Base-by-base conservation (phyloP, 2,329 filamentous ascomycete genomes). In the Mycosphaerella sp. region DNA sequence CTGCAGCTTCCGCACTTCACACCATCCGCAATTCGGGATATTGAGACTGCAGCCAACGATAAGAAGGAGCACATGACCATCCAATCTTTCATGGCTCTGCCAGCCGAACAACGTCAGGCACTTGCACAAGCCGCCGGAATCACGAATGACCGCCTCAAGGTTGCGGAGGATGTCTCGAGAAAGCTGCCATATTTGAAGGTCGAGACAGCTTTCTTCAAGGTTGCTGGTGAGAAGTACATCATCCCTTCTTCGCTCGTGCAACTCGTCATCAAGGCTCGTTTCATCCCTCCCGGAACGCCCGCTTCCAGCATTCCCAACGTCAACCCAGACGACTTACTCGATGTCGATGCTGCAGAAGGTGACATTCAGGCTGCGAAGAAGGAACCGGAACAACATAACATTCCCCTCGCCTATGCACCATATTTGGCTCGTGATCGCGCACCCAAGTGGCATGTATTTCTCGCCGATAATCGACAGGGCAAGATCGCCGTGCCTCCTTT, bases 401-500 rank as follows among this genome's bases (percentile, higher is more conserved):
- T 91, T 17, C 89, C 92, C 42, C 80, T 96, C n/a, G 86, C 88
- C 10, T 86, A 90, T 65, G 91, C 93, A 7, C 95, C 93, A 4
- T 92, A 93, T 73, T 92, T 91, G 64, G 83, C 90, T 31, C 87
- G 89, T 57, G 89, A 96, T 65, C 86, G 95, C 69, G 86, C 89
- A 34, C 92, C 95, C 12, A 82, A 85, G 66, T 98, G 92, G 92
- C 85, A 95, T 67, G 82, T 95, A 45, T 97, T 98, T 79, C 81
- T 98, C 49, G 89, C 89, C 55, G 93, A 98, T 70, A 87, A 84
- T 64, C 95, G 95, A 74, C 87, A 95, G 69, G 91, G 89, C 67
- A 95, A 95, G 74, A 92, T 98, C 73, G 91, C 92, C 14, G 93
- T 98, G 2, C 92, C 92, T 2, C 93, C 95, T 0, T 96, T 95